Base-by-base conservation (phyloP, 306 rosid genomes). In the Medicago arabica region DNA sequence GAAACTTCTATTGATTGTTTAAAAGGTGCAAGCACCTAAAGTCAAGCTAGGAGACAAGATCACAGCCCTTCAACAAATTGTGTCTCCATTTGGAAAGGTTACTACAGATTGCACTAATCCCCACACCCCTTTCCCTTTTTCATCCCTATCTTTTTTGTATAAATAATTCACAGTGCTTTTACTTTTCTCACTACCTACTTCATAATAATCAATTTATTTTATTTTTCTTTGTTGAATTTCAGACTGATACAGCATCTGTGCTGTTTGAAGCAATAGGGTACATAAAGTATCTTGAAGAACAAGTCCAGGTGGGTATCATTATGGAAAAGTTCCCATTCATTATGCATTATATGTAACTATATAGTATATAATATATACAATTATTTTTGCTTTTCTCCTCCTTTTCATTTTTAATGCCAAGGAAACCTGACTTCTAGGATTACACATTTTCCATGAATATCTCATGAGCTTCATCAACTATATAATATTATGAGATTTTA, bases 31-130 rank as follows among this genome's bases (percentile, higher is more conserved):
- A 79, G 92, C 91, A 71, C 97, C 98, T 47, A 95, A 95, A 91
- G 97, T 90, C 86, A 95, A 92, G 94, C 67, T 95, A 75, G 88
- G 81, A 14, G 97, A 95, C 61, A 92, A 80, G 84, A 90, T 95
- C 86, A 85, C 97, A 40, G 84, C 95, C 72, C 97, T 95, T 83
- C 98, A 95, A 76, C 98, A 92, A 87, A 95, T 95, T 73, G 98
- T 95, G 80, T 92, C 98, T 78, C 98, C 98, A 50, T 95, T 95
- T 80, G 98, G 98, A 86, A 95, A 95, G 97, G 98, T 95, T 40
- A 53, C 78, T 69, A 43, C 16, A 55, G 14, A 79, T 61, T 69
- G 83, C 78, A 80, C 81, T 65, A 59, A 49, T 72, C 11, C 40
- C 38, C 23, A 4, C 23, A 13, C 51, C 21, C 67, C 2, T 28